phyloP scores from a whole-genome alignment of 2,329 filamentous ascomycete species.

The Rasamsonia emersonii region DNA sequence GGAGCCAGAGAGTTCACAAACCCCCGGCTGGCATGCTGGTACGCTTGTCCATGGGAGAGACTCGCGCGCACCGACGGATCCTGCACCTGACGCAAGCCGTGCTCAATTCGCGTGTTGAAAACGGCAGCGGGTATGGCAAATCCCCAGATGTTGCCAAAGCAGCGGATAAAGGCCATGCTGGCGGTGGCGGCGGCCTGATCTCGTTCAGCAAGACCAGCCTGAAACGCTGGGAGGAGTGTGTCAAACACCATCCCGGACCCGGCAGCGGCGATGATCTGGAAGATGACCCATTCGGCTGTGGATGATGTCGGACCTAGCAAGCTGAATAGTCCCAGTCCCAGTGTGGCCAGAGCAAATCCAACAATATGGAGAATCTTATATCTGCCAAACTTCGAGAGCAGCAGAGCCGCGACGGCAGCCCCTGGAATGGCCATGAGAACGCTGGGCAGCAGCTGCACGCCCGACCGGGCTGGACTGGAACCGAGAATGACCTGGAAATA shows the following conservation, averaged over 20 bases:
- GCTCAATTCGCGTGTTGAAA: slow-evolving; percentile 20
- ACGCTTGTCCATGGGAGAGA: slow-evolving; percentile 14
- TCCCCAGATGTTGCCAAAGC: slow-evolving; percentile 23
- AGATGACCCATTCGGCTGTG: slow-evolving; percentile 19
- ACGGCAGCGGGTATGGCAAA: slow-evolving; percentile 20
- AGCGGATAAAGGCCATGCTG: slow-evolving; percentile 20
- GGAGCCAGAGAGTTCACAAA: slow-evolving; percentile 5
- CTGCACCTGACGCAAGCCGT: slow-evolving; percentile 8
- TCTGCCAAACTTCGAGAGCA: slow-evolving; percentile 23
- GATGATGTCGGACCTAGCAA: slow-evolving; percentile 15
- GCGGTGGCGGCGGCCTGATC: slow-evolving; percentile 19
- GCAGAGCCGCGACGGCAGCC: slow-evolving; percentile 20
- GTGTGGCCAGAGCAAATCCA: slow-evolving; percentile 17
- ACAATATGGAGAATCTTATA: slow-evolving; percentile 23
- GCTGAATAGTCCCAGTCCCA: slow-evolving; percentile 20
- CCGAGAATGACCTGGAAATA: slow-evolving; percentile 37
- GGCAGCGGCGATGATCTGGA: slow-evolving; percentile 19
- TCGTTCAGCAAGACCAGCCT: slow-evolving; percentile 17
- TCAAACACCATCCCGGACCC: slow-evolving; percentile 20
- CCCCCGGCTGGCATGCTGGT: slow-evolving; percentile 10
- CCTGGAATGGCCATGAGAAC: slow-evolving; percentile 16
- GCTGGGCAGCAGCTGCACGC: slow-evolving; percentile 21
- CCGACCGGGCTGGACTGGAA: slow-evolving; percentile 25
- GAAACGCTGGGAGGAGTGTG: slow-evolving; percentile 19
- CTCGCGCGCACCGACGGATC: slow-evolving; percentile 4